phyloP scores from a whole-genome alignment of 371 early-diverging fungal genomes.

The Mucor piriformis region DNA sequence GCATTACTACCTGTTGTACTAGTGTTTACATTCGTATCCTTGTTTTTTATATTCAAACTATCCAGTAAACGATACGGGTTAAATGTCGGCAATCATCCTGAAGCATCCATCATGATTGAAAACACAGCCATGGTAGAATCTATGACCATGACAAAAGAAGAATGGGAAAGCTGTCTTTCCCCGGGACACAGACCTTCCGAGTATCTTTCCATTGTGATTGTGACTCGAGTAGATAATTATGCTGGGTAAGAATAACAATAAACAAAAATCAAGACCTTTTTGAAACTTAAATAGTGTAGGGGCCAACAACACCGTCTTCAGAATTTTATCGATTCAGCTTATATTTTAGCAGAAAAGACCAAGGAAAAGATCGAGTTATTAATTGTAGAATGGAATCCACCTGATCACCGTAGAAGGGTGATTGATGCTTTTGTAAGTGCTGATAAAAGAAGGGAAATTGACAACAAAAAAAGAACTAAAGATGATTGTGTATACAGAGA shows the following conservation, averaged over 20 bases:
- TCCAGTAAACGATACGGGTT: neutral
- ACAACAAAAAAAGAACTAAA: neutral
- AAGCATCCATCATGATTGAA: slow-evolving; percentile 1
- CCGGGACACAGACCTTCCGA: slow-evolving; percentile 18
- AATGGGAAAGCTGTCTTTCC: slow-evolving; percentile 25
- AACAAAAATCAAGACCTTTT: too few species aligned
- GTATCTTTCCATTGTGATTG: slow-evolving; percentile 38
- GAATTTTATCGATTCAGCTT: slow-evolving; percentile 51
- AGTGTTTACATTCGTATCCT: slow-evolving; percentile 3
- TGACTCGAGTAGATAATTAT: slow-evolving; percentile 36
- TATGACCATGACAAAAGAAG: slow-evolving; percentile 15
- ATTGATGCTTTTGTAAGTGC: slow-evolving; percentile 41
- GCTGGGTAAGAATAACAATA: slow-evolving; percentile 35
- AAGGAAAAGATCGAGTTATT: slow-evolving; percentile 39
- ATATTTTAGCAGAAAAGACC: slow-evolving; percentile 41
- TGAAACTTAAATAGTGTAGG: too few species aligned
- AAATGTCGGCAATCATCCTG: neutral
- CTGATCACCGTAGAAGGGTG: slow-evolving; percentile 28
- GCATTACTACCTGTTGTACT: slow-evolving; percentile 9
- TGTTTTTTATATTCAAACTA: slow-evolving; percentile 14
- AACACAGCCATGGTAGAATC: slow-evolving; percentile 20
- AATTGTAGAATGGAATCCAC: slow-evolving; percentile 53
- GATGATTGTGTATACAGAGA: slow-evolving; percentile 19
- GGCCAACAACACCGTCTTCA: slow-evolving; percentile 45
- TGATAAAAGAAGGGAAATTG: neutral